phyloP scores from a whole-genome alignment of 208 protist genomes.

The Phytomonas sp. region DNA sequence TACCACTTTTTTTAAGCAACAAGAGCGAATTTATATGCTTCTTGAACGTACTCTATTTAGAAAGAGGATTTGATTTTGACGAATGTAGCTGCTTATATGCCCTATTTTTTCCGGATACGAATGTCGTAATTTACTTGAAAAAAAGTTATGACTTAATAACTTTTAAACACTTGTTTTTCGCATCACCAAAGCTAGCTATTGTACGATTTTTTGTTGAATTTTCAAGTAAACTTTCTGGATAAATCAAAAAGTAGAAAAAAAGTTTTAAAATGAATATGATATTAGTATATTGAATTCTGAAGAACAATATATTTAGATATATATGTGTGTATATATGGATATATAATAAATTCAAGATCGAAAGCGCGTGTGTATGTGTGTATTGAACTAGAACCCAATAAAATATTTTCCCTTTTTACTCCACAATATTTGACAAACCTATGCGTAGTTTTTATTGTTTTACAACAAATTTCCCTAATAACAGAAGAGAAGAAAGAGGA shows the following conservation, averaged over 20 bases:
- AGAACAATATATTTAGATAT: conserved; percentile 11
- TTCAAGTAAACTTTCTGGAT: neutral
- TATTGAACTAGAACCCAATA: neutral
- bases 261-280: conserved; percentile 10
- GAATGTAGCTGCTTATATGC: neutral
- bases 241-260: neutral
- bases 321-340: conserved; percentile 11
- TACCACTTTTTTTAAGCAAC: neutral
- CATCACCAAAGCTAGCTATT: conserved; percentile 4
- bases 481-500: conserved; percentile 9
- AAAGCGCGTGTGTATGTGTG: neutral
- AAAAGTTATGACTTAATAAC: conserved; percentile 4
- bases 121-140: neutral
- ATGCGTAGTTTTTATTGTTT: conserved; percentile 11
- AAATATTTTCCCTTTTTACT: neutral
- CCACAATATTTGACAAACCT: neutral
- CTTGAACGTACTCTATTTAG: neutral
- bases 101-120: neutral
- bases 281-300: conserved; percentile 3
- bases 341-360: conserved; percentile 3
- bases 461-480: conserved; percentile 15
- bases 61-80: neutral
- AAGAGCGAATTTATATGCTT: neutral
- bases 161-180: conserved; percentile 7
- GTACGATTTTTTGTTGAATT: conserved; percentile 5